Evolutionary conservation across 1,284 basidiomycete genomes (phyloP).

Genomic region (Apiotrichum veenhuisii): DNA sequence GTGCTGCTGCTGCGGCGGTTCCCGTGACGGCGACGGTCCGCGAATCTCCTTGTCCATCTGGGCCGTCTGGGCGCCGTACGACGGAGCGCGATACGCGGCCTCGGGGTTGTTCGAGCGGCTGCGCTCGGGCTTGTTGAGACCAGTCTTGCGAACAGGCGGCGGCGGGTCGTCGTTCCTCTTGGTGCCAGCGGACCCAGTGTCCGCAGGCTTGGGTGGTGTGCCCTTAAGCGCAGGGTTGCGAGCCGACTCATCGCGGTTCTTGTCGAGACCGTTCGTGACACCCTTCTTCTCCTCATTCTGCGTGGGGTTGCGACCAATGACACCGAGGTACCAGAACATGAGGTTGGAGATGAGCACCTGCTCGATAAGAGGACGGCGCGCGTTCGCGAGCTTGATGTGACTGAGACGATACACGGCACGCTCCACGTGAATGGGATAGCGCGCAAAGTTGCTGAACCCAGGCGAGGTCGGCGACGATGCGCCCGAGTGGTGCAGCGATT

Average conservation of each 20-base stretch:
- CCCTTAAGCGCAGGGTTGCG: slow-evolving; percentile 46
- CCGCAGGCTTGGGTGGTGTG: slow-evolving; percentile 39
- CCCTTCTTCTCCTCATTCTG: slow-evolving; percentile 47
- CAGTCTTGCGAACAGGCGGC: slow-evolving; percentile 26
- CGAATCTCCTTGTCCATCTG: slow-evolving; percentile 76
- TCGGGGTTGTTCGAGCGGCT: slow-evolving; percentile 61
- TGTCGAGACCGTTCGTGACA: slow-evolving; percentile 46
- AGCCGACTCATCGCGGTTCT: slow-evolving; percentile 34
- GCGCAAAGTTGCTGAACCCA: slow-evolving; percentile 62
- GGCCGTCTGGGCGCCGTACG: slow-evolving; percentile 88
- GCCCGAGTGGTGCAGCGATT: slow-evolving; percentile 49
- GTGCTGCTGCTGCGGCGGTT: slow-evolving; percentile 20
- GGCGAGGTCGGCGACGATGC: slow-evolving; percentile 54
- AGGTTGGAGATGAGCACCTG: slow-evolving; percentile 98
- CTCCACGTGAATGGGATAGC: slow-evolving; percentile 97
- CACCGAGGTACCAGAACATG: slow-evolving; percentile 99
- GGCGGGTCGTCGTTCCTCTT: slow-evolving; percentile 50
- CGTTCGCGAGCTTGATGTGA: slow-evolving; percentile 98
- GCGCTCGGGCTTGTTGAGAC: slow-evolving; percentile 45
- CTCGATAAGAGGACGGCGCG: slow-evolving; percentile 90
- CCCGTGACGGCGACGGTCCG: slow-evolving; percentile 5
- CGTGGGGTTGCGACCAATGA: slow-evolving; percentile 70
- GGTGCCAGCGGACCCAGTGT: slow-evolving; percentile 34
- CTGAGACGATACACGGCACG: slow-evolving; percentile 93
- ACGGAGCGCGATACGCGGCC: slow-evolving; percentile 77